phyloP scores from a whole-genome alignment of 768 basidiomycete genomes.

The Exsudoporus frostii region DNA sequence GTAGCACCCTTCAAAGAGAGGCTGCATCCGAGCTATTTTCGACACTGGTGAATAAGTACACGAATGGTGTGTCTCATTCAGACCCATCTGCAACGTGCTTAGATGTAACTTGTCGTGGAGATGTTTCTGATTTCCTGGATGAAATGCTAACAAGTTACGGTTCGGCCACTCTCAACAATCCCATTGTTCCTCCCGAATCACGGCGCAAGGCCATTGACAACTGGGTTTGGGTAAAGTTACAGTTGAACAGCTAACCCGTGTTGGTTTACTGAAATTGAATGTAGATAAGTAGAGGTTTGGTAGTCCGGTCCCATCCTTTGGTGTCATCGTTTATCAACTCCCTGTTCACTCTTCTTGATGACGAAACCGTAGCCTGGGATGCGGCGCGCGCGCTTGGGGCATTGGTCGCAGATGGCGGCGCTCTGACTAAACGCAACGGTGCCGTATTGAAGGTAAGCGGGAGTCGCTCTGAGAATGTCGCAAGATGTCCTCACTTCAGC shows the following conservation, averaged over 20 bases:
- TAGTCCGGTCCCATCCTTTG: conserved; percentile 66
- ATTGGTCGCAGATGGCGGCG: conserved; percentile 55
- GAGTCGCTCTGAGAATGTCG: neutral
- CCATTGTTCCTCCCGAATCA: conserved; percentile 26
- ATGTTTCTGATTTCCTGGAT: conserved; percentile 44
- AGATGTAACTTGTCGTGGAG: conserved; percentile 30
- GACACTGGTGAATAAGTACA: conserved; percentile 76
- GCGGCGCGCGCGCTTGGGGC: conserved; percentile 76
- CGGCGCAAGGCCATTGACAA: conserved; percentile 52
- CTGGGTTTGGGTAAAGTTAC: conserved; percentile 67
- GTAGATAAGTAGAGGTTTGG: conserved; percentile 76
- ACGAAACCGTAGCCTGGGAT: conserved; percentile 59
- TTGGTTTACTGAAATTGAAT: neutral
- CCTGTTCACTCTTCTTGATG: conserved; percentile 69
- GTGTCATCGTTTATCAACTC: conserved; percentile 56
- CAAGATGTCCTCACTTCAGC: neutral
- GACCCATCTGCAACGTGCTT: neutral
- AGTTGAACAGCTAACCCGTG: neutral
- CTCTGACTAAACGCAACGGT: conserved; percentile 75
- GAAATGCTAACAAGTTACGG: conserved; percentile 47
- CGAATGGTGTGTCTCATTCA: conserved; percentile 48
- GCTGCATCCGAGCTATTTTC: conserved; percentile 58
- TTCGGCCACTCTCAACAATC: conserved; percentile 42
- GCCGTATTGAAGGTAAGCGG: conserved; percentile 68
- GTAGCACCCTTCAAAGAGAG: conserved; percentile 49